phyloP scores from a whole-genome alignment of 768 basidiomycete species.

The Rossbeevera mucosa region DNA sequence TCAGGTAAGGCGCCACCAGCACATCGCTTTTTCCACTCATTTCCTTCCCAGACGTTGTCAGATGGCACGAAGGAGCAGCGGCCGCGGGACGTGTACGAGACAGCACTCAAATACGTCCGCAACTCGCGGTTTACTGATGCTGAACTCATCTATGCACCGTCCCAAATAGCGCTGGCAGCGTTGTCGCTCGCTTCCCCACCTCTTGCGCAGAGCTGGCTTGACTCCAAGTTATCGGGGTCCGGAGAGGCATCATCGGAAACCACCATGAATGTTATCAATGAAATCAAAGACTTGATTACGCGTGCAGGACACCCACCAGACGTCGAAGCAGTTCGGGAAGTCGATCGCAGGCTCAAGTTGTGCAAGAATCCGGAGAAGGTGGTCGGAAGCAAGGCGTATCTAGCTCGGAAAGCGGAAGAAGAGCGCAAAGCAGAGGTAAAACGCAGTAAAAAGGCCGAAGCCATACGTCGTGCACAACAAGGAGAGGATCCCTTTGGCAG shows the following conservation, averaged over 20 bases:
- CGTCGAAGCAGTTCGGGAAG: conserved; percentile 79
- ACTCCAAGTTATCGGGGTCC: conserved; percentile 32
- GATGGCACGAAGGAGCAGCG: conserved; percentile 44
- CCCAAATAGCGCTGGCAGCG: conserved; percentile 87
- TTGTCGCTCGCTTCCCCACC: conserved; percentile 61
- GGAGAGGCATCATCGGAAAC: conserved; percentile 15
- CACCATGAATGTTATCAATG: conserved; percentile 31
- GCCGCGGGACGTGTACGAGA: conserved; percentile 55
- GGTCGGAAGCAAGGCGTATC: conserved; percentile 79
- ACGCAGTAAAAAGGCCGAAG: conserved; percentile 56
- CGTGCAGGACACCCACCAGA: conserved; percentile 59
- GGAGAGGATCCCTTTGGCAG: conserved; percentile 71
- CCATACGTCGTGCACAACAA: conserved; percentile 41
- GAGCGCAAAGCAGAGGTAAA: conserved; percentile 68
- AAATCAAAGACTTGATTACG: conserved; percentile 54
- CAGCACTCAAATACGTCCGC: conserved; percentile 62
- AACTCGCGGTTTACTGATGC: conserved; percentile 86
- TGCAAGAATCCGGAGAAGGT: conserved; percentile 98
- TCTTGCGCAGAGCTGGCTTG: conserved; percentile 59
- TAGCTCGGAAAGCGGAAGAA: conserved; percentile 65
- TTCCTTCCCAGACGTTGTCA: conserved; percentile 49
- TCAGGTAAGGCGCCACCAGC: conserved; percentile 50
- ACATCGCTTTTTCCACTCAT: conserved; percentile 8
- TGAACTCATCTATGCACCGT: conserved; percentile 87
- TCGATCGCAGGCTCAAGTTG: conserved; percentile 78